Percentiles rank a stretch among this genome's conserved stretches.
These are phyloP conservation scores for Trichoderma harzianum DNA, from an alignment of 2,329 filamentous ascomycete species.

Conservation along the genomic window DNA sequence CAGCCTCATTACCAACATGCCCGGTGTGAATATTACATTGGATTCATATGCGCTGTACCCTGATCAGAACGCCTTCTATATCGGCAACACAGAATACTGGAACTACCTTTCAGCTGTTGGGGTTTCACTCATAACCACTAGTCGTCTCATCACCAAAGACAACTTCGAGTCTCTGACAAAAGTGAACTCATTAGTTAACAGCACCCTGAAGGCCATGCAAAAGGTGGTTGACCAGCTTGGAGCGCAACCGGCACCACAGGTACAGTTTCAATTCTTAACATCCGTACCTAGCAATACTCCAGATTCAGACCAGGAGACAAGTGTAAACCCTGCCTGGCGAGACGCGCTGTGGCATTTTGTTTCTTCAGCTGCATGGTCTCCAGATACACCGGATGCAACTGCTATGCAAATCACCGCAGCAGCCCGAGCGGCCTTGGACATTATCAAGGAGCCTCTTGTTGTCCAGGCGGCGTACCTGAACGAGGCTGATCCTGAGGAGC, in stretches of 20 bases:
- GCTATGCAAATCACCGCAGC: background rate
- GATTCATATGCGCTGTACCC: background rate
- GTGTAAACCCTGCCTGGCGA: constrained; percentile 7
- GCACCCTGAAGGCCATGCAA: background rate
- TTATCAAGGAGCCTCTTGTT: background rate
- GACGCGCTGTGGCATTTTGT: constrained; percentile 4
- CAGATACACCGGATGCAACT: background rate
- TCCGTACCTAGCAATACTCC: background rate
- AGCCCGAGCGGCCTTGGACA: constrained; percentile 43
- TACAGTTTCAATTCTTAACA: background rate
- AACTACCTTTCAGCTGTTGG: background rate
- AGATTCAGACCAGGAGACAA: background rate
- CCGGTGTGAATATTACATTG: background rate
- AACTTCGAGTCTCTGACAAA: background rate
- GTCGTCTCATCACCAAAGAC: background rate
- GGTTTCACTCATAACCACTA: background rate
- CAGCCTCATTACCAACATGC: background rate
- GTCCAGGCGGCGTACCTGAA: constrained; percentile 41
- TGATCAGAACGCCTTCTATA: background rate
- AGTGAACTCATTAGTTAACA: background rate
- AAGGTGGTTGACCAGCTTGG: background rate
- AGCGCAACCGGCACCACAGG: background rate
- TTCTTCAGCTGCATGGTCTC: background rate
- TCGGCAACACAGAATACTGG: background rate
- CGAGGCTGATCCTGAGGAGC: constrained; percentile 50